Percentiles rank a stretch among this genome's conserved stretches.
phyloP scores from a whole-genome alignment of 2,329 filamentous ascomycete genomes.

The Escovopsis sp. region DNA sequence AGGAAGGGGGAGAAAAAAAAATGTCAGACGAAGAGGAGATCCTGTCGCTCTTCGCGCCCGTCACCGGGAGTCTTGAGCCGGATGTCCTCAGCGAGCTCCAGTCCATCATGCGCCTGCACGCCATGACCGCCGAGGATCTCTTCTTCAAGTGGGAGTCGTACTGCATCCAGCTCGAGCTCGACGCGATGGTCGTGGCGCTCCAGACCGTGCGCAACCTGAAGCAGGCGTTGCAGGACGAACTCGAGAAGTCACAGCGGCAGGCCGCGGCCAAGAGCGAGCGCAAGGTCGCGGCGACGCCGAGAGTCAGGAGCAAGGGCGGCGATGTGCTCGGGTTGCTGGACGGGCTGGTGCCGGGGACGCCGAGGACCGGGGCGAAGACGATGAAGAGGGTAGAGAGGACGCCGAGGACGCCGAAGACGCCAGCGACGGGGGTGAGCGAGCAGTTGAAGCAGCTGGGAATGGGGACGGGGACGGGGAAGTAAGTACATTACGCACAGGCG shows the following conservation, averaged over 20 bases:
- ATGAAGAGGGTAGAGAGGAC: constrained; percentile 19
- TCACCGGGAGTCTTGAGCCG: constrained; percentile 41
- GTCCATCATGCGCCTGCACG: constrained; percentile 75
- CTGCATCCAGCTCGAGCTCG: constrained; percentile 81
- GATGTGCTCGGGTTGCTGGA: constrained; percentile 82
- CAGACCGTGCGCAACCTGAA: constrained; percentile 66
- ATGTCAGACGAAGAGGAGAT: constrained; percentile 15
- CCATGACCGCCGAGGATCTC: constrained; percentile 67
- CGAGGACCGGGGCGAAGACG: constrained; percentile 26
- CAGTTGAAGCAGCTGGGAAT: constrained; percentile 19
- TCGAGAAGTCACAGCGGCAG: constrained; percentile 63
- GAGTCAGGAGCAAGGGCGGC: constrained; percentile 36
- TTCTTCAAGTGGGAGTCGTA: constrained; percentile 99
- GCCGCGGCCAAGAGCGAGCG: constrained; percentile 49
- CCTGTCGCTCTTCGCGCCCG: constrained; percentile 20
- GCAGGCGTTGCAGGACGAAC: constrained; percentile 66
- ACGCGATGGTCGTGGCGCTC: constrained; percentile 55
- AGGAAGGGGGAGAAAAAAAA: no score
- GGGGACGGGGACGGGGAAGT: constrained; percentile 10
- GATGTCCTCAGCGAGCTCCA: constrained; percentile 72
- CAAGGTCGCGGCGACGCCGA: constrained; percentile 46
- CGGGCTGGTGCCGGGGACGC: constrained; percentile 51
- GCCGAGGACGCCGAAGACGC: constrained; percentile 17
- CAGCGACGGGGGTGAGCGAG: constrained; percentile 18
- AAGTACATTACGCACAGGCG: constrained; percentile 3